Conservation (phyloP, 148 eudicot species). For the Cornus controversa region DNA sequence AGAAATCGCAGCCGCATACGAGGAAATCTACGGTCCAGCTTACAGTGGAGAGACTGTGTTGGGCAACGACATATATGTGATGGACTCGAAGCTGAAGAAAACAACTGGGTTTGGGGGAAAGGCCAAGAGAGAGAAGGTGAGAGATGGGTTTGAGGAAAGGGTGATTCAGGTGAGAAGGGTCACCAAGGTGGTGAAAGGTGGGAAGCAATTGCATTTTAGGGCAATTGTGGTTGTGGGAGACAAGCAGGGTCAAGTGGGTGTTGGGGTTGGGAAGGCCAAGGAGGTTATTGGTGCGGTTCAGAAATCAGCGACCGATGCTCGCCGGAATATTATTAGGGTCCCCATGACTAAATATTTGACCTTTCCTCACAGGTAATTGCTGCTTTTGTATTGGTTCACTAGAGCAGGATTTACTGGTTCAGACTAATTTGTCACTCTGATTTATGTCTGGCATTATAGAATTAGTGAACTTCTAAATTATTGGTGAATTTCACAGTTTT, state of each 20-base stretch:
- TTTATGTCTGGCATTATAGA: neutral
- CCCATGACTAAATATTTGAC: constrained; percentile 88
- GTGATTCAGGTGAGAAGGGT: constrained; percentile 93
- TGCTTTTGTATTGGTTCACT: neutral
- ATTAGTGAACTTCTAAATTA: neutral
- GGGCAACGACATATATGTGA: constrained; percentile 67
- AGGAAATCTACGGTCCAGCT: constrained; percentile 82
- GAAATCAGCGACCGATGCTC: constrained; percentile 78
- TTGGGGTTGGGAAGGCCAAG: constrained; percentile 88
- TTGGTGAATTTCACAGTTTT: too few relatives aligned
- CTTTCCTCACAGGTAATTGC: constrained; percentile 79
- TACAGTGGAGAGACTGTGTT: constrained; percentile 64
- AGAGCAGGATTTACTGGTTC: neutral
- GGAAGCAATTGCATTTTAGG: constrained; percentile 84
- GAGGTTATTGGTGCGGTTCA: constrained; percentile 76
- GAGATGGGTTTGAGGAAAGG: constrained; percentile 87
- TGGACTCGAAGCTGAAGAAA: constrained; percentile 75
- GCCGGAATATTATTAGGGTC: constrained; percentile 64
- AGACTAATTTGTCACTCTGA: neutral
- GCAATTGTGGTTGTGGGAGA: constrained; percentile 92
- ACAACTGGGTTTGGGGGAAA: constrained; percentile 48
- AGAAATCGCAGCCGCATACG: constrained; percentile 66
- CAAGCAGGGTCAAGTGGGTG: constrained; percentile 85
- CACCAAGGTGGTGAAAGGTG: constrained; percentile 93
- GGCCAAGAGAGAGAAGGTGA: constrained; percentile 59